phyloP scores from a whole-genome alignment of 2,329 filamentous ascomycete species.

The Neonectria sp. region DNA sequence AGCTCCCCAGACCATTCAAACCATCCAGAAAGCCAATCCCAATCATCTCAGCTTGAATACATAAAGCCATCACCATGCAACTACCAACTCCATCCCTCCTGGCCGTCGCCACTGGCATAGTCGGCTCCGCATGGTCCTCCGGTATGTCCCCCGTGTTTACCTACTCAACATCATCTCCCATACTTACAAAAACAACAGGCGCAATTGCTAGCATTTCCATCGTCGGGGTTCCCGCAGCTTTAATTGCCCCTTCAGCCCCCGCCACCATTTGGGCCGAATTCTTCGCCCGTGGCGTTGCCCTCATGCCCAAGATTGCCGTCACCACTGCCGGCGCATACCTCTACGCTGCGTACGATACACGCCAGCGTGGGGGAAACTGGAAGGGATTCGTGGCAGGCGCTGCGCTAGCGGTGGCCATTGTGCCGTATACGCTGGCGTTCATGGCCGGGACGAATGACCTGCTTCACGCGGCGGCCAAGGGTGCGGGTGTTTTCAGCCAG shows the following conservation, averaged over 20 bases:
- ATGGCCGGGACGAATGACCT: slow-evolving; percentile 56
- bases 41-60: neutral
- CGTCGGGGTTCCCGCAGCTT: slow-evolving; percentile 52
- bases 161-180: too few relatives aligned
- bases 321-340: slow-evolving; percentile 52
- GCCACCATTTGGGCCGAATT: slow-evolving; percentile 56
- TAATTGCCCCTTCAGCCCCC: slow-evolving; percentile 48
- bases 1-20: neutral
- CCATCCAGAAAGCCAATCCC: neutral
- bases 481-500: slow-evolving; percentile 30
- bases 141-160: slow-evolving; percentile 41
- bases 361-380: slow-evolving; percentile 50
- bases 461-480: slow-evolving; percentile 47
- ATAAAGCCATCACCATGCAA: slow-evolving; percentile 34
- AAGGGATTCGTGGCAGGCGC: slow-evolving; percentile 52
- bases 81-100: slow-evolving; percentile 50
- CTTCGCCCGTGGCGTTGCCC: slow-evolving; percentile 54
- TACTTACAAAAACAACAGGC: slow-evolving; percentile 47
- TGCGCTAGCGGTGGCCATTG: slow-evolving; percentile 53
- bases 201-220: slow-evolving; percentile 55
- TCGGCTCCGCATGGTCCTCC: slow-evolving; percentile 56
- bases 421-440: slow-evolving; percentile 57
- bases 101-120: slow-evolving; percentile 55
- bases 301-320: slow-evolving; percentile 56
- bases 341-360: slow-evolving; percentile 55